Evolutionary conservation across 108 stramenopile species (phyloP), one percentile per base, ranked within the genome.

Genomic region (Skeletonema potamos): DNA sequence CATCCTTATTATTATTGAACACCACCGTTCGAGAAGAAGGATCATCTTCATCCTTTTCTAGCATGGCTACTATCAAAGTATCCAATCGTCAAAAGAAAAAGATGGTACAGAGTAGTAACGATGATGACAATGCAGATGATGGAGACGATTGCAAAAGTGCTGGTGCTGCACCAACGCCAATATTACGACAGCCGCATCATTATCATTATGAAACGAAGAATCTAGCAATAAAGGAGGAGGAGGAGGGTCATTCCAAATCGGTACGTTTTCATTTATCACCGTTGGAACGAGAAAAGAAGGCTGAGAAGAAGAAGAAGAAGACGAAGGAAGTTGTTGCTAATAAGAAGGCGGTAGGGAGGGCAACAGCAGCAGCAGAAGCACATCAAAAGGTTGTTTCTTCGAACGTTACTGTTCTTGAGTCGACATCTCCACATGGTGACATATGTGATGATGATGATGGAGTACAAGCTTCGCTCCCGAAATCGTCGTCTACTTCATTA

Each of bases 231-330:
- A 51, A 22, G 20, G 48, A 22, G 20, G 48, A 51, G 22, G 22
- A 22, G 9, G 48, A 51, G 9, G 48, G 22, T 24, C 48, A 24
- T 22, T 24, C 48, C 22, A 60, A 70, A 70, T 27, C 28, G n/a
- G 68, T 70, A 0, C 37, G 68, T 6, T 70, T 70, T 60, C 37
- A 44, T 44, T 41, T 59, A 18, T 51, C 29, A 18, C 44, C 28
- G 1, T 30, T 51, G 54, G 27, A 57, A 51, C 48, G 48, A 51
- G 5, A 51, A 51, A 51, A 51, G 48, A 51, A 51, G 5, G 8
- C 22, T 37, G 68, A 34, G n/a, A n/a, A n/a, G n/a, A n/a, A n/a
- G n/a, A n/a, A 51, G 22, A 51, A 51, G 48, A 51, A 51, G 5
- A 4, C 22, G 26, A 58, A 34, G 27, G 68, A 0, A 24, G 55